Conservation (phyloP, 129 eudicot genomes). For the Pittosporum tobira region DNA sequence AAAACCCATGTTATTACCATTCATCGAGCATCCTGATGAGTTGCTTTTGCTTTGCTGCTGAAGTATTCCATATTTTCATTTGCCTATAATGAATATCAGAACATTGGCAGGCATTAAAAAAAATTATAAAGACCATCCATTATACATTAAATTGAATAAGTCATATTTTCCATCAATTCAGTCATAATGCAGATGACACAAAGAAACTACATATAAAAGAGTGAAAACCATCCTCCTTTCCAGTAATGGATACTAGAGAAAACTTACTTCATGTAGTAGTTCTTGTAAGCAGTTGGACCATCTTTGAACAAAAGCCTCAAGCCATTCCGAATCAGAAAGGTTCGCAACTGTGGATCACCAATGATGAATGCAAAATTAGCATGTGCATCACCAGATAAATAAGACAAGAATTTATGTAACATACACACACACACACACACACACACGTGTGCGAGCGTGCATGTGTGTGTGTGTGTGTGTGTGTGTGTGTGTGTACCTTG, state of each 20-base stretch:
- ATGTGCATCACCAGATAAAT: slow-evolving; percentile 2
- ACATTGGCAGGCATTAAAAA: not conserved
- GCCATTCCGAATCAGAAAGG: slow-evolving; percentile 86
- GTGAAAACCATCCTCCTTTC: not conserved
- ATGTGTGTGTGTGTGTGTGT: no score
- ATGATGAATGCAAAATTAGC: slow-evolving; percentile 6
- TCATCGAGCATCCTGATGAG: slow-evolving; percentile 90
- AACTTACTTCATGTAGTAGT: slow-evolving; percentile 68
- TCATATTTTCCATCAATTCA: not conserved
- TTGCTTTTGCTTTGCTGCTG: slow-evolving; percentile 60
- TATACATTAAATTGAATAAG: not conserved
- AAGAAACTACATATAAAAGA: not conserved
- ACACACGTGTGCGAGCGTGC: no score
- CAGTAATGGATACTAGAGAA: not conserved
- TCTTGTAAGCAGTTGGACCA: slow-evolving; percentile 78
- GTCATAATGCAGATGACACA: not conserved
- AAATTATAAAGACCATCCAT: slow-evolving; percentile 2
- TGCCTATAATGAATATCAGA: slow-evolving; percentile 42
- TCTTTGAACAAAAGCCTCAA: slow-evolving; percentile 75
- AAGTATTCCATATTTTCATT: slow-evolving; percentile 91
- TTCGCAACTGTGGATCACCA: slow-evolving; percentile 49
- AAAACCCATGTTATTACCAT: slow-evolving; percentile 41
- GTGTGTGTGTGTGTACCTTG: slow-evolving; percentile 39
- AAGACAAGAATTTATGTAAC: no score
- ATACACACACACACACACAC: not conserved